Evolutionary conservation across 2,329 filamentous ascomycete genomes (phyloP).

Genomic region (Bretziella fagacearum): DNA sequence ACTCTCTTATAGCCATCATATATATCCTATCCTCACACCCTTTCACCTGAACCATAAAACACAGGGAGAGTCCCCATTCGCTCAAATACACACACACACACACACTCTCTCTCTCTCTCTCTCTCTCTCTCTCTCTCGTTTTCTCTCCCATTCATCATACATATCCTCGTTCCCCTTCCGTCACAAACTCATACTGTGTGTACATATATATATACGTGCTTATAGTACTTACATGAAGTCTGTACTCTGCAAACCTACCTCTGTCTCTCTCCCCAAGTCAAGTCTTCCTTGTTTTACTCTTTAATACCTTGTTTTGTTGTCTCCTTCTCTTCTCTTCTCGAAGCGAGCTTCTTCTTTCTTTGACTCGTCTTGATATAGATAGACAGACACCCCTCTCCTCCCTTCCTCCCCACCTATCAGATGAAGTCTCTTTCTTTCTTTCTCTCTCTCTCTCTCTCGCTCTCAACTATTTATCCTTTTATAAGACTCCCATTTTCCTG

Average conservation of each 20-base stretch:
- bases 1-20: no score
- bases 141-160: no score
- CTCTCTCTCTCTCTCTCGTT: no score
- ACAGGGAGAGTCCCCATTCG: no score
- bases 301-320: background rate
- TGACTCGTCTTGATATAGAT: no score
- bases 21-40: no score
- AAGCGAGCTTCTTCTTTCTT: background rate
- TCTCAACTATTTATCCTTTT: slow-evolving; percentile 1
- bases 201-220: no score
- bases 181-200: background rate
- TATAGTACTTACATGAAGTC: slow-evolving; percentile 1
- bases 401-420: background rate
- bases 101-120: no score
- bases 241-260: background rate
- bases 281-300: background rate
- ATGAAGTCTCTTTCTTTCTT: background rate
- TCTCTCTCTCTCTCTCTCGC: background rate
- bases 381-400: no score
- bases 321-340: slow-evolving; percentile 1
- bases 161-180: background rate
- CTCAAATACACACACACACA: no score
- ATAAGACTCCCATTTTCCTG: slow-evolving; percentile 7
- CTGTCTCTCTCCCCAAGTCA: background rate
- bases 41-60: no score